Evolutionary conservation across 345 rosid genomes (phyloP).

Genomic region (Excoecaria cochinchinensis): DNA sequence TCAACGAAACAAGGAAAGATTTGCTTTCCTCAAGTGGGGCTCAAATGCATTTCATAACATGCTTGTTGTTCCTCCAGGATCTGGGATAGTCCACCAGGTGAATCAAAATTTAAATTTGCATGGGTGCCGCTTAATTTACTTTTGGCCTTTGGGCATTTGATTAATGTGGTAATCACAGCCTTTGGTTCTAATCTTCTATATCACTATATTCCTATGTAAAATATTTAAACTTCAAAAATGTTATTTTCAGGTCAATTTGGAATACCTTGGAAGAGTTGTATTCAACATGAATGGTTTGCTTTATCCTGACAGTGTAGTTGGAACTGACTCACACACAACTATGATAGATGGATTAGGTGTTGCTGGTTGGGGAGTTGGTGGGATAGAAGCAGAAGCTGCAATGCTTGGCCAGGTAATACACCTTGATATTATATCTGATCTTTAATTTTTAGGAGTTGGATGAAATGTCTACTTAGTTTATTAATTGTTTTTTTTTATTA

Average conservation of each 20-base stretch:
- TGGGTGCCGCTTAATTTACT: not conserved
- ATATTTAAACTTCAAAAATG: constrained; percentile 5
- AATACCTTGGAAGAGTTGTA: constrained; percentile 90
- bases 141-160: not conserved
- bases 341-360: constrained; percentile 98
- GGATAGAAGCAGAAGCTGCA: constrained; percentile 93
- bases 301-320: constrained; percentile 93
- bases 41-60: constrained; percentile 84
- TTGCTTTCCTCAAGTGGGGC: constrained; percentile 95
- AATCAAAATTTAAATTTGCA: not conserved
- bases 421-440: not conserved
- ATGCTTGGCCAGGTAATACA: constrained; percentile 94
- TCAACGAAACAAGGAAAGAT: constrained; percentile 81
- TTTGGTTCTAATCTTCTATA: not conserved
- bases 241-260: constrained; percentile 71
- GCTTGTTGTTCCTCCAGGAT: constrained; percentile 98
- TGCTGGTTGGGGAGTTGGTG: constrained; percentile 99
- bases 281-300: constrained; percentile 76
- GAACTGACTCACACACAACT: constrained; percentile 94
- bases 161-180: not conserved
- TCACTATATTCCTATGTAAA: not conserved
- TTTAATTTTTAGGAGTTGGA: not conserved
- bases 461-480: not conserved
- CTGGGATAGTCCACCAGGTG: constrained; percentile 97
- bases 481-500: not conserved